Evolutionary conservation across 106 monocot species (phyloP), one percentile per base, ranked within the genome.

Genomic region (Dendrobium chrysotoxum): DNA sequence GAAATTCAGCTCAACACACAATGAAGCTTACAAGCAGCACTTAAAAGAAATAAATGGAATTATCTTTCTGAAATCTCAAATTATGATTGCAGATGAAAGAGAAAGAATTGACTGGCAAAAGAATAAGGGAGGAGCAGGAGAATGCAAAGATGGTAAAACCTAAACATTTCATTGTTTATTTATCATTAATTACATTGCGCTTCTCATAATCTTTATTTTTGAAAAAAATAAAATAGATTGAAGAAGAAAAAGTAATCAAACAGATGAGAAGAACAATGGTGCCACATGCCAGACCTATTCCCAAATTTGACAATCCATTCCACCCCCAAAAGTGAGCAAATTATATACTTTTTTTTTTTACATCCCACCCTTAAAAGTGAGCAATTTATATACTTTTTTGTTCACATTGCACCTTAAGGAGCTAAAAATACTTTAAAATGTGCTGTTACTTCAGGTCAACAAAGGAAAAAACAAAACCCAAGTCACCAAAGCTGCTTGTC

Each of bases 221-320:
- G 74, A 55, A 71, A 30, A 30, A 0, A 28, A 12, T 35, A 23
- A 2, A 18, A 86, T 61, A 99, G 95, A 87, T 93, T 42, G 99
- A 95, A 82, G 95, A 98, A 71, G 93, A 95, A 82, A 95, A 90
- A 61, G 93, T 81, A 80, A 61, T 95, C 31, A 99, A 99, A 54
- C 95, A 90, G 28, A 85, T 99, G 86, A 93, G 99, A 73, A 89
- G 88, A 61, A 88, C 88, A 28, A 95, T 99, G 95, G 88, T 95
- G 17, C 95, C 99, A 45, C 92, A 89, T 75, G 91, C 99, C 40
- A 91, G 89, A 46, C 93, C 99, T 8, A 28, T 91, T 67, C 95
- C 99, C 9, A 93, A 85, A 26, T 95, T 99, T 30, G 84, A 76
- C 74, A 88, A 91, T 67, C 95, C 99, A 26, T 95, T 99, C 64